phyloP scores from a whole-genome alignment of 495 filamentous ascomycete species.

The Penicillium desertorum region DNA sequence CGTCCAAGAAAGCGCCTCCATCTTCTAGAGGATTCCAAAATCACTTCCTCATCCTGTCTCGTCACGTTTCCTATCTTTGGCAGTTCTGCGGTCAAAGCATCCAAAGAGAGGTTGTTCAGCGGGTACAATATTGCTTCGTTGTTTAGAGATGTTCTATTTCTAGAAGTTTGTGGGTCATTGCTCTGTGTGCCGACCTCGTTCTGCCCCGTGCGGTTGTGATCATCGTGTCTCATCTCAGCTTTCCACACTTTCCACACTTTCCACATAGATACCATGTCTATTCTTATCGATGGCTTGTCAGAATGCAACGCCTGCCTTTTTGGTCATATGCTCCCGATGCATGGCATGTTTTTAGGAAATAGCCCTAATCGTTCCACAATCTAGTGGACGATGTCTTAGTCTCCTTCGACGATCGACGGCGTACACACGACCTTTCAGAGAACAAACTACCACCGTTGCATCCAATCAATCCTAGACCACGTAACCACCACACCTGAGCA shows the following conservation, averaged over 20 bases:
- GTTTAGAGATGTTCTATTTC: not conserved
- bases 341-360: not conserved
- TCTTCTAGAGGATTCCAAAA: conserved; percentile 12
- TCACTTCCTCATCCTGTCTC: not conserved
- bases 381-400: not conserved
- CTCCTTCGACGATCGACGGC: not conserved
- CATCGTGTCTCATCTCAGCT: conserved; percentile 15
- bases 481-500: not conserved
- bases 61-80: not conserved
- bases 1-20: conserved; percentile 31
- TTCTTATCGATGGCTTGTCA: conserved; percentile 5
- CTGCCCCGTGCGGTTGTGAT: conserved; percentile 8
- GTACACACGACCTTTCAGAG: not conserved
- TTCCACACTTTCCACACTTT: not conserved
- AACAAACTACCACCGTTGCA: conserved; percentile 8
- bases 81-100: not conserved
- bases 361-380: conserved; percentile 3
- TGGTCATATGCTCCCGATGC: not conserved
- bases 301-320: not conserved
- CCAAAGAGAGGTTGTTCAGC: not conserved
- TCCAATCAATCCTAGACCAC: not conserved
- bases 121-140: not conserved
- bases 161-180: conserved; percentile 2
- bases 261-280: conserved; percentile 9
- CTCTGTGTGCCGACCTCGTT: not conserved